These are phyloP conservation scores for Wickerhamiella azyma DNA, from an alignment of 805 yeast genomes.

Conservation along the genomic window DNA sequence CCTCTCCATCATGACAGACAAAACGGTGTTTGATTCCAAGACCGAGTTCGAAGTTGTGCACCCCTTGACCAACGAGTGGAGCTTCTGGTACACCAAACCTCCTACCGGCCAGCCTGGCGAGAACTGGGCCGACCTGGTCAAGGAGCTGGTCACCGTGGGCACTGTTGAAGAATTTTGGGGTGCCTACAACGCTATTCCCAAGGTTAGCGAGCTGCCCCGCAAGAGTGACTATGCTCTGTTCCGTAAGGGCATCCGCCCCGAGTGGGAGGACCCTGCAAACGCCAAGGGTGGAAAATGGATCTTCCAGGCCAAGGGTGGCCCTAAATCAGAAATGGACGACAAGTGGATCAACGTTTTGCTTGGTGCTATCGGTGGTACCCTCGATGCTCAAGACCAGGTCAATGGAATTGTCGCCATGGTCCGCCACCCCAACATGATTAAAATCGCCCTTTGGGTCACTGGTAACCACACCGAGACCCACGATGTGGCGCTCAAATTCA, in stretches of 20 bases:
- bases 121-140: conserved; percentile 83
- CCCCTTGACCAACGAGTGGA: conserved; percentile 84
- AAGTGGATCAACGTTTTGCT: conserved; percentile 65
- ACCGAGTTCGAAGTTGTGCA: conserved; percentile 56
- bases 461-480: conserved; percentile 42
- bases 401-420: conserved; percentile 88
- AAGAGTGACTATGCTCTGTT: conserved; percentile 92
- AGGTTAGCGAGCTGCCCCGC: conserved; percentile 77
- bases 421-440: conserved; percentile 58
- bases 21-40: conserved; percentile 44
- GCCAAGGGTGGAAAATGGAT: conserved; percentile 92
- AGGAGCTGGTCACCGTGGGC: conserved; percentile 80
- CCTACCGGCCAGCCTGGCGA: conserved; percentile 53
- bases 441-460: conserved; percentile 88
- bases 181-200: conserved; percentile 82
- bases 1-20: conserved; percentile 10
- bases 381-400: conserved; percentile 73
- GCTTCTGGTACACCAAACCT: conserved; percentile 96
- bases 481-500: conserved; percentile 73
- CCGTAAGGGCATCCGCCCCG: conserved; percentile 88
- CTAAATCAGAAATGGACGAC: conserved; percentile 54
- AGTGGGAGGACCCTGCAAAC: conserved; percentile 92
- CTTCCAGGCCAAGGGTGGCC: conserved; percentile 53
- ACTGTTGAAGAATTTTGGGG: conserved; percentile 99
- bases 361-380: conserved; percentile 88